phyloP scores from a whole-genome alignment of 352 stramenopile species.

The Phytophthora citricola region DNA sequence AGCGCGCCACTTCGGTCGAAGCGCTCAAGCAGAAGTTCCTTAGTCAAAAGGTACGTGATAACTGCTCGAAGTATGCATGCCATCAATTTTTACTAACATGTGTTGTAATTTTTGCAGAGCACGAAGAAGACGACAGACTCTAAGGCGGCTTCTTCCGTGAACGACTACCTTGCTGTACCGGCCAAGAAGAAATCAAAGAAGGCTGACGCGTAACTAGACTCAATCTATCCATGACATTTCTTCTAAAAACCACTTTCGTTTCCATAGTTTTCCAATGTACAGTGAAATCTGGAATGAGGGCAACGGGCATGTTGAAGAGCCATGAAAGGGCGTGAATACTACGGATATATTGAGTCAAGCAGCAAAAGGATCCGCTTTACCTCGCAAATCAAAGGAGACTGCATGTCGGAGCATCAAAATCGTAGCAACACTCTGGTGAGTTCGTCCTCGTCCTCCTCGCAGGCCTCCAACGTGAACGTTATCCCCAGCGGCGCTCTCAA shows the following conservation, averaged over 20 bases:
- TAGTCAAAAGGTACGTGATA: slow-evolving; percentile 61
- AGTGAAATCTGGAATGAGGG: no score
- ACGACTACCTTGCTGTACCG: slow-evolving; percentile 75
- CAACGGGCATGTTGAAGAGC: slow-evolving; percentile 10
- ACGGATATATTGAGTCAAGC: slow-evolving; percentile 12
- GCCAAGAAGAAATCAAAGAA: slow-evolving; percentile 61
- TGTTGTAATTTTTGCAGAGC: slow-evolving; percentile 29
- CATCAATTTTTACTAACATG: slow-evolving; percentile 7
- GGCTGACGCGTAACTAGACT: slow-evolving; percentile 36
- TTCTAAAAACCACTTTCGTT: background rate
- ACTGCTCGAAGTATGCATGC: background rate
- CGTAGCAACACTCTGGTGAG: background rate
- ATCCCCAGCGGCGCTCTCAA: slow-evolving; percentile 4
- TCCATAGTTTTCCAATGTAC: background rate
- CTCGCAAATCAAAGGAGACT: slow-evolving; percentile 31
- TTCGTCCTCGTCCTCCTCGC: slow-evolving; percentile 8
- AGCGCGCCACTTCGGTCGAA: slow-evolving; percentile 63
- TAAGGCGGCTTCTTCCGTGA: slow-evolving; percentile 44
- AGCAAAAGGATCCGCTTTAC: slow-evolving; percentile 21
- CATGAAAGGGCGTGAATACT: slow-evolving; percentile 38
- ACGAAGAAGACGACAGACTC: slow-evolving; percentile 44
- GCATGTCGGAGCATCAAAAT: slow-evolving; percentile 18
- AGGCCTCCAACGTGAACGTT: slow-evolving; percentile 1
- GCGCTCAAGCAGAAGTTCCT: slow-evolving; percentile 88
- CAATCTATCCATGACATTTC: slow-evolving; percentile 25